Base-by-base conservation (phyloP, 371 early-diverging fungal species). In the Paraphysoderma sedebokerense region DNA sequence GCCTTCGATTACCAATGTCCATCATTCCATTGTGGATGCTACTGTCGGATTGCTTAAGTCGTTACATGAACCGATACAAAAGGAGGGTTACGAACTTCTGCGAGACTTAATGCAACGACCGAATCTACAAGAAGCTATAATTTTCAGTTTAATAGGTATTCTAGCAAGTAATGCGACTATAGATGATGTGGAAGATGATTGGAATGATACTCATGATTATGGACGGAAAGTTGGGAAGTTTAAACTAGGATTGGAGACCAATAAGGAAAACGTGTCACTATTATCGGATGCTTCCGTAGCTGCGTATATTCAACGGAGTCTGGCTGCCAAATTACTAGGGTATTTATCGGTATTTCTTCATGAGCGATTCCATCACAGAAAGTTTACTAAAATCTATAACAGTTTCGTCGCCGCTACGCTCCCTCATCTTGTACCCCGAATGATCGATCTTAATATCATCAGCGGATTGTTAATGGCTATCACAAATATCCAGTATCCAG, bases 61-160 rank as follows among this genome's bases (percentile, higher is more conserved):
- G 34, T 58, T 60, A 9, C 66, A 70, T 47, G 59, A 66, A 37
- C 66, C 66, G 39, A 58, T 73, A 36, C 73, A 73, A 46, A 65
- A 70, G 44, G 73, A 73, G 55, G 72, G 67, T 1, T 73, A 60
- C 50, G 74, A 73, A 48, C 55, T 73, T 13, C 38, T 73, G 1
- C 41, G 53, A n/a, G 67, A 68, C 20, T 52, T 73, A 1, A 36
- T 61, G 6, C 48, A 47, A 17, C 54, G 68, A n/a, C 56, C 61
- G 1, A 44, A 39, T 6, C 54, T 68, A 17, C 70, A 70, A 50
- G 71, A 70, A 12, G 45, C 56, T 15, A 58, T 70, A 20, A 36
- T 73, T 24, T 48, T 32, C 9, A 65, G 65, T 38, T 55, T 70
- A 24, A 61, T 68, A 24, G 28, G 48, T 5, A 54, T 66, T 30